phyloP scores from a whole-genome alignment of 305 asterid genomes.

The Solanum hybrid region DNA sequence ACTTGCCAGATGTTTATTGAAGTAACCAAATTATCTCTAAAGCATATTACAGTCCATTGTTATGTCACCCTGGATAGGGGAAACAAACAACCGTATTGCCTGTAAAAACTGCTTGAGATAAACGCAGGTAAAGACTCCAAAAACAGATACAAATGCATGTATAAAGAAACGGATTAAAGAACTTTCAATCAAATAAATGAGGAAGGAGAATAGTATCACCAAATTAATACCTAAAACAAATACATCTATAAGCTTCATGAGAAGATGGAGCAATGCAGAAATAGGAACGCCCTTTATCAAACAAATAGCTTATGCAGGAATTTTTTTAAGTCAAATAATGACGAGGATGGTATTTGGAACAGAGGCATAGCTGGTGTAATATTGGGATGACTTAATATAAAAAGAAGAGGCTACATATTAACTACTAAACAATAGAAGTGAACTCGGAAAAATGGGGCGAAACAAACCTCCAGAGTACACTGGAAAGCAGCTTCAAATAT shows the following conservation, averaged over 20 bases:
- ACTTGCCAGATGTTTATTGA: background rate
- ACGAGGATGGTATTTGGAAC: background rate
- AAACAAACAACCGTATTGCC: background rate
- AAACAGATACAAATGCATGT: background rate
- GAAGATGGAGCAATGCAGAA: background rate
- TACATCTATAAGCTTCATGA: background rate
- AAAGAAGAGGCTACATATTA: background rate
- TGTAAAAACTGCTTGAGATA: background rate
- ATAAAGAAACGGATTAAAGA: background rate
- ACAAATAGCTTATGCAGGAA: background rate
- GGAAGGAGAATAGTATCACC: background rate
- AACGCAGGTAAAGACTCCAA: background rate
- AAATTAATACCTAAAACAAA: background rate
- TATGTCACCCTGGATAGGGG: background rate
- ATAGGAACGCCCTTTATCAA: background rate
- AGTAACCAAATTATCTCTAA: background rate
- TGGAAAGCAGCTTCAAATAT: constrained; percentile 96
- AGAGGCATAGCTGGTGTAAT: background rate
- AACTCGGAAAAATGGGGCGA: background rate
- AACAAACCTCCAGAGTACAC: constrained; percentile 90
- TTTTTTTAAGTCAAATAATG: background rate
- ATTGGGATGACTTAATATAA: background rate
- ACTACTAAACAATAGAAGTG: background rate
- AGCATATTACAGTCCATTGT: background rate
- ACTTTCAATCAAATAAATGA: background rate